Conservation (phyloP, 225 moss, liverwort and hornwort genomes). For the Neckera pumila region DNA sequence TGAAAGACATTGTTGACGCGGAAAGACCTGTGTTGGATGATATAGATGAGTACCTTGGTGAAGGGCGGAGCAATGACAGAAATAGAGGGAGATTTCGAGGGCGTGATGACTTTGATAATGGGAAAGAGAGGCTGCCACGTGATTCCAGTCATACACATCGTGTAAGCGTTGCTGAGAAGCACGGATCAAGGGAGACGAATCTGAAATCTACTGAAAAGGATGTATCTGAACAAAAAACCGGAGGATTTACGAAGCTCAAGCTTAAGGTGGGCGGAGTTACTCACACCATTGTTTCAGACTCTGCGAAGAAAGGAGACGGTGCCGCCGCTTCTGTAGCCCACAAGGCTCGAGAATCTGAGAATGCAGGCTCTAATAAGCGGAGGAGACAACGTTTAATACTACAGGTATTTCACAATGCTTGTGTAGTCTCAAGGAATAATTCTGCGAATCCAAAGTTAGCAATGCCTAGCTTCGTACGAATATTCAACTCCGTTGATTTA, state of each 20-base stretch:
- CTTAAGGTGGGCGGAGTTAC: constrained; percentile 68
- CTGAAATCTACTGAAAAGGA: constrained; percentile 19
- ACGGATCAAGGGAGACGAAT: constrained; percentile 12
- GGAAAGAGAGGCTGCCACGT: constrained; percentile 27
- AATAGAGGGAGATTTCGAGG: constrained; percentile 25
- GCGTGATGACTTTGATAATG: constrained; percentile 27
- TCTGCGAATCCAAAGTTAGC: not conserved
- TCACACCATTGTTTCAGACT: constrained; percentile 49
- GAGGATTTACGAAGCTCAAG: constrained; percentile 58
- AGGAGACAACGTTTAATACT: constrained; percentile 79
- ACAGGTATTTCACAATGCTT: constrained; percentile 39
- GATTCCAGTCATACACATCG: constrained; percentile 16
- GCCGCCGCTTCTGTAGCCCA: not conserved
- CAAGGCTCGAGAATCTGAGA: constrained; percentile 35
- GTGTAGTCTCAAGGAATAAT: not conserved
- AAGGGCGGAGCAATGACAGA: constrained; percentile 30
- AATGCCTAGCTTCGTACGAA: not conserved
- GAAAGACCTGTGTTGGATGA: constrained; percentile 32
- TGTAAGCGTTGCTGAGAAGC: constrained; percentile 10
- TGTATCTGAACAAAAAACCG: constrained; percentile 13
- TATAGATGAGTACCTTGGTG: constrained; percentile 25
- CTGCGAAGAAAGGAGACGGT: constrained; percentile 27
- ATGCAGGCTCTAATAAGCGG: constrained; percentile 48
- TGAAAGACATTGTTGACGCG: constrained; percentile 72
- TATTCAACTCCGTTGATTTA: not conserved